Evolutionary conservation across 2,329 filamentous ascomycete genomes (phyloP).

Genomic region (Geosmithia morbida): DNA sequence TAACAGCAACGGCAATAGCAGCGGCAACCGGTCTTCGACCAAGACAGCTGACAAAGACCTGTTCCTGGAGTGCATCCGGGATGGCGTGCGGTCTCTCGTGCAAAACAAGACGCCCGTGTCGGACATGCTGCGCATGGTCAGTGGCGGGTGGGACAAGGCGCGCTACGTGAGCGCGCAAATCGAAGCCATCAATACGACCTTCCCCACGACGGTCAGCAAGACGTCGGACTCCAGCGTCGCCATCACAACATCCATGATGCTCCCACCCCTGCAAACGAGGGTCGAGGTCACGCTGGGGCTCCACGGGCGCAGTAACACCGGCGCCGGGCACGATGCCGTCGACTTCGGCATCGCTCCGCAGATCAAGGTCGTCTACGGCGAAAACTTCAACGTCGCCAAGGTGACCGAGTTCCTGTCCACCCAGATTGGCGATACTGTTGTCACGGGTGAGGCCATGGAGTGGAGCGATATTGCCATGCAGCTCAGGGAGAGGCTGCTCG

Average conservation of each 20-base stretch:
- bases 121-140: conserved; percentile 43
- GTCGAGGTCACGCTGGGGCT: conserved; percentile 49
- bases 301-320: conserved; percentile 20
- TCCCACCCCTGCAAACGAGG: conserved; percentile 52
- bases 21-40: conserved; percentile 21
- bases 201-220: conserved; percentile 48
- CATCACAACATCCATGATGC: conserved; percentile 46
- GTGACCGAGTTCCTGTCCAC: conserved; percentile 56
- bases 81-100: conserved; percentile 47
- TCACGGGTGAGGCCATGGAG: conserved; percentile 16
- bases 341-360: conserved; percentile 37
- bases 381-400: conserved; percentile 61
- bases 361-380: conserved; percentile 60
- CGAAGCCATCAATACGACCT: conserved; percentile 44
- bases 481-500: conserved; percentile 38
- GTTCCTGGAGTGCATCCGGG: conserved; percentile 58
- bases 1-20: not conserved
- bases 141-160: conserved; percentile 52
- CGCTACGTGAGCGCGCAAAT: conserved; percentile 44
- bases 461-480: conserved; percentile 44
- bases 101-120: conserved; percentile 42
- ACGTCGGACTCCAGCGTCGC: conserved; percentile 51
- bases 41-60: conserved; percentile 57
- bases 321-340: conserved; percentile 22
- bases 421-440: conserved; percentile 28